Base-by-base conservation (phyloP, 257 asterid genomes). In the Penstemon barbatus region DNA sequence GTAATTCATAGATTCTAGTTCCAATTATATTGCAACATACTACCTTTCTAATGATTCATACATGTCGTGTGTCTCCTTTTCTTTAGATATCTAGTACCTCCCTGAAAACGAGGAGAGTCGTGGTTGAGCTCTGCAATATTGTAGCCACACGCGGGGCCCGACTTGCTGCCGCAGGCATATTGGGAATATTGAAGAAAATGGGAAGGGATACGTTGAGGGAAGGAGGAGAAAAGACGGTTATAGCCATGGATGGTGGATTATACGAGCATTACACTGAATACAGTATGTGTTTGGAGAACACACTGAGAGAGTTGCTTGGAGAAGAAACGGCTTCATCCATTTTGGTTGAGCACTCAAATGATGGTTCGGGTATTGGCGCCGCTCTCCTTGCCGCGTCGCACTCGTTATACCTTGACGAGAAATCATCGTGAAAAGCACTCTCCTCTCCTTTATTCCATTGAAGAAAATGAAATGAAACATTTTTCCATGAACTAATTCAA, bases 311-410 rank as follows among this genome's bases (percentile, higher is more conserved):
- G 66, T 64, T 91, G 74, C 78, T 91, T 1, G 95, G 91, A 57
- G 82, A 69, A 50, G 87, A 71, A 56, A 49, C 75, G 4, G 69
- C 85, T 6, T n/a, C 72, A 8, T 58, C 68, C 69, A 74, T 91
- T 50, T 62, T 53, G 49, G 53, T 91, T 51, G 85, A 74, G 85
- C 97, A 85, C 71, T 86, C 97, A 0, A 84, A 77, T 4, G 97
- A 91, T 55, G 97, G 97, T 8, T 91, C 97, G 3, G 96, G 97
- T 66, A 84, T 89, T 39, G 96, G 97, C 2, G 97, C 97, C 5
- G 96, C 95, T 55, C 95, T 91, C 52, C 85, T 91, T 12, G 96
- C 97, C 9, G 96, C 97, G 63, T 81, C 93, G 10, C 81, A 89
- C 74, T 87, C 97, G 42, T 61, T 50, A 9, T 79, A 86, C 73